Evolutionary conservation across 805 yeast genomes (phyloP), one percentile per base, ranked within the genome.

Genomic region (Kurtzmaniella cleridarum): DNA sequence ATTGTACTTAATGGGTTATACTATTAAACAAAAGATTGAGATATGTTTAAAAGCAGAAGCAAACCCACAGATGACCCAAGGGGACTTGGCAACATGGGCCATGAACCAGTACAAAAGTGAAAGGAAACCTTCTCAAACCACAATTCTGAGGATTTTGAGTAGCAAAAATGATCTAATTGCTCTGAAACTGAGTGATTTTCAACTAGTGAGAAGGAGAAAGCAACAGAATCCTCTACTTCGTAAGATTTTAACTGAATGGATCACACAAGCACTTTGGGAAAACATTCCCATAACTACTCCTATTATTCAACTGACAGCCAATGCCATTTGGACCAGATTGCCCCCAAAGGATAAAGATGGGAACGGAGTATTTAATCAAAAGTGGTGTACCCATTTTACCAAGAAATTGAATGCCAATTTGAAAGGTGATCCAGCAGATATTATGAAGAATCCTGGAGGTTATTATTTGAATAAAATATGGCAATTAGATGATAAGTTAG

Each of bases 1-100:
- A 20, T 20, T 20, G 24, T 20, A 20, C 8, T 8, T 20, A 7
- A 75, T 77, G 81, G 81, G 81, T 11, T 76, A 73, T 49, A 73
- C 78, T 5, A 71, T 76, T 44, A 74, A 74, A 51, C 84, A 80
- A 48, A 76, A 80, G 56, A 79, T 79, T 34, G 84, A 79, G 46
- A 77, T 80, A 39, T 80, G 84, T 47, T 71, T 79, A 31, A 77
- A 79, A 70, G 76, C 83, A 5, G 84, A 79, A 54, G 65, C 81
- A n/a, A 73, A 77, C 43, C 84, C 84, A 2, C 71, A 71, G 20
- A 77, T 81, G 85, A 80, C 84, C 2, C 86, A 80, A 53, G 64
- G 69, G 10, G 84, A 80, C 44, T 55, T 80, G 35, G 86, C 85
- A 1, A 55, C 61, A 34, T 80, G 86, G 86, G 84, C 84, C 1